Conservation (phyloP, 2,329 filamentous ascomycete species). For the Ilyonectria mors-panacis region DNA sequence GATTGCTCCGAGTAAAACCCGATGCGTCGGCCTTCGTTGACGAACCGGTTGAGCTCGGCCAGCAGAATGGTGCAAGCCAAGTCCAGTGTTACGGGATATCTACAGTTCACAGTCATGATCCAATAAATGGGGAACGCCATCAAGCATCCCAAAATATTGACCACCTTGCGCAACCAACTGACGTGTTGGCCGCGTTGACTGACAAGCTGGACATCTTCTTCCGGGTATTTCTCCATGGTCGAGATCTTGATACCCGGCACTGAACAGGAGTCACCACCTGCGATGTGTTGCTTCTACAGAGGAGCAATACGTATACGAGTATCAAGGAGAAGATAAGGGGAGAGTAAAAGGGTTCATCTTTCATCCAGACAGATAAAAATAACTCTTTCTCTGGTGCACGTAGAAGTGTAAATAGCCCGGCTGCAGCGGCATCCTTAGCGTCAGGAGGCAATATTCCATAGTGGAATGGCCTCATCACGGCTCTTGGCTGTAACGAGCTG, state of each 20-base stretch:
- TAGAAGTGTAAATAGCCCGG: background rate
- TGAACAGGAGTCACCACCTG: background rate
- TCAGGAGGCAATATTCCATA: background rate
- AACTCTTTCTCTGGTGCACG: background rate
- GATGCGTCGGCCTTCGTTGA: conserved; percentile 42
- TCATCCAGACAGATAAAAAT: background rate
- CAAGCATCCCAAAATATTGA: conserved; percentile 41
- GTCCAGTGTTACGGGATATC: conserved; percentile 44
- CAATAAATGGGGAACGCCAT: conserved; percentile 37
- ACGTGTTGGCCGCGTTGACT: conserved; percentile 25
- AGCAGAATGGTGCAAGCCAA: conserved; percentile 39
- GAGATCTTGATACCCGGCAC: background rate
- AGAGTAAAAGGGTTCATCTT: background rate
- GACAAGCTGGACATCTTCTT: conserved; percentile 1
- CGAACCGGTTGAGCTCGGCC: conserved; percentile 41
- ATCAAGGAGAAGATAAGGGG: background rate
- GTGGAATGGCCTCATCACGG: background rate
- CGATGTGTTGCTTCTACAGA: background rate
- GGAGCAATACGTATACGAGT: background rate
- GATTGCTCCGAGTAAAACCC: conserved; percentile 30
- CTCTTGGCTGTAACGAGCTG: background rate
- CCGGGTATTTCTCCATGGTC: background rate
- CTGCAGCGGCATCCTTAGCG: background rate
- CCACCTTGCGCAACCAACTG: conserved; percentile 31
- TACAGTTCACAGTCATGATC: conserved; percentile 38